Evolutionary conservation across 805 yeast species (phyloP).

Genomic region (Saturnispora silvae): DNA sequence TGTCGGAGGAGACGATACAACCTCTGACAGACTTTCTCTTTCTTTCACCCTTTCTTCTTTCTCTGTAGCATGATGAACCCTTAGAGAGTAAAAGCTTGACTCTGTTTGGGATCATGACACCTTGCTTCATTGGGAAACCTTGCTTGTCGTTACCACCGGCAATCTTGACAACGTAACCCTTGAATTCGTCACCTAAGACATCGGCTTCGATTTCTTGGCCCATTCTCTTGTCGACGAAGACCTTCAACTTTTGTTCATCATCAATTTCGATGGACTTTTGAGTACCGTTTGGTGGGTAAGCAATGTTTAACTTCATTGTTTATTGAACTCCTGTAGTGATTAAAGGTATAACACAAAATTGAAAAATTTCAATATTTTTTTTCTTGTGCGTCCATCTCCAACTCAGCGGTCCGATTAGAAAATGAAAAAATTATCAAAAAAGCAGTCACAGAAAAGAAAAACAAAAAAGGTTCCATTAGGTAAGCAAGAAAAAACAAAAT

Average conservation of each 20-base stretch:
- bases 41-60: slow-evolving; percentile 99
- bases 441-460: slow-evolving; percentile 3
- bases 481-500: neutral
- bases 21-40: slow-evolving; percentile 99
- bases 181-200: slow-evolving; percentile 96
- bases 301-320: slow-evolving; percentile 75
- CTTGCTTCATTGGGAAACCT: slow-evolving; percentile 99
- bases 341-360: neutral
- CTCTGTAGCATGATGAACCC: slow-evolving; percentile 98
- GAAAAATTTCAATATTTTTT: slow-evolving; percentile 1
- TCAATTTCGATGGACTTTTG: slow-evolving; percentile 96
- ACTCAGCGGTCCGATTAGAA: neutral
- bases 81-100: slow-evolving; percentile 88
- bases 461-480: neutral
- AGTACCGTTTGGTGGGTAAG: slow-evolving; percentile 99
- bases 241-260: slow-evolving; percentile 98
- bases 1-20: slow-evolving; percentile 95
- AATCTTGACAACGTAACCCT: slow-evolving; percentile 97
- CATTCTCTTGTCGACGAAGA: slow-evolving; percentile 98
- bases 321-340: neutral
- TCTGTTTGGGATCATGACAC: slow-evolving; percentile 99
- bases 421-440: neutral
- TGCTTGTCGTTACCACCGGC: slow-evolving; percentile 99
- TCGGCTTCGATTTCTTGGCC: slow-evolving; percentile 99
- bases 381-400: neutral